Evolutionary conservation across 2,329 filamentous ascomycete genomes (phyloP), one percentile per base, ranked within the genome.

Genomic region (Thelonectria olida): DNA sequence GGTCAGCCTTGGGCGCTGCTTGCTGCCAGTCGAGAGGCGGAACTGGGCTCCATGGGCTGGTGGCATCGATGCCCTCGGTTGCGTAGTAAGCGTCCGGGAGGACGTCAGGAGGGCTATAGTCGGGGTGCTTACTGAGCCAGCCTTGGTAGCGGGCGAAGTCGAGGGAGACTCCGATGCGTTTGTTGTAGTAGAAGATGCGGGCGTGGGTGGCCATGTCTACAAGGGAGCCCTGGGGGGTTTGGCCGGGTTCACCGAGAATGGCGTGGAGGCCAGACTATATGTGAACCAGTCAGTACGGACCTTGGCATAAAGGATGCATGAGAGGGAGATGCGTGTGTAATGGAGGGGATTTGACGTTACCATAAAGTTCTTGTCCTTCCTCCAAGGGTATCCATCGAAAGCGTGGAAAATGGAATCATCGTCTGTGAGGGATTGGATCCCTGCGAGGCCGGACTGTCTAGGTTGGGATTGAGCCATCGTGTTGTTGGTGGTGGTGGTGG

Each of bases 351-450:
- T 49, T 28, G 52, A 23, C 20, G 44, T 49, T 31, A 88, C 88
- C 78, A 91, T 87, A 71, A 92, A 93, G 65, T 87, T 86, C 52
- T 82, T 80, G 75, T 93, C 90, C 63, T 84, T 84, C 61, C 82
- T 82, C 90, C 90, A 93, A 17, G 85, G 82, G 71, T 92, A 92
- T 22, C 78, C 77, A 69, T 91, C 88, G 51, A 92, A 85, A 63
- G 88, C 84, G 58, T 80, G 77, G 74, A 87, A 91, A 60, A 88
- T 74, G 51, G 79, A 73, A 62, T 76, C 75, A 54, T 81, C 68
- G 58, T 76, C 73, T 36, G 70, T 74, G 51, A 80, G 74, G 20
- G 76, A 76, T 61, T 78, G 78, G 63, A 81, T 80, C 63, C 74
- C 66, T 45, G 78, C 73, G 20, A 76, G 69, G 59, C 76, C 77